Evolutionary conservation across 805 yeast species (phyloP).

Genomic region (Wickerhamomyces hampshirensis): DNA sequence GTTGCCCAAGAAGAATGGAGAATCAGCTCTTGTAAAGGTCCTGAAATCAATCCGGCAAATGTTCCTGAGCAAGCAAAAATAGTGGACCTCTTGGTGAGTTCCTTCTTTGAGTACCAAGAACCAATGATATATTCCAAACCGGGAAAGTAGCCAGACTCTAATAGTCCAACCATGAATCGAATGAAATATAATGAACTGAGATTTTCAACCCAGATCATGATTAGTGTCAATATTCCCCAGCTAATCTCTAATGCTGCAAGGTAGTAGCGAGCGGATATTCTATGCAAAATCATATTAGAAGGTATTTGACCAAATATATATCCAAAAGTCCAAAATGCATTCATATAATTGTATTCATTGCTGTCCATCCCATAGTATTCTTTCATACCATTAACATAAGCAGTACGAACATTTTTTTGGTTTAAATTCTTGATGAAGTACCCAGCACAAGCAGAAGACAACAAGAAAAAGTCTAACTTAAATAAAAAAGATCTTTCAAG

Average conservation of each 20-base stretch:
- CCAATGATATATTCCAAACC: slow-evolving; percentile 18
- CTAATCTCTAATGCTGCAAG: slow-evolving; percentile 37
- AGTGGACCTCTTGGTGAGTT: slow-evolving; percentile 28
- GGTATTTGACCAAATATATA: slow-evolving; percentile 46
- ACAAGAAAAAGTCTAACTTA: slow-evolving; percentile 6
- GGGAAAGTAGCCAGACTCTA: slow-evolving; percentile 40
- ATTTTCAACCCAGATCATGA: slow-evolving; percentile 5
- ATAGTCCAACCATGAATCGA: slow-evolving; percentile 34
- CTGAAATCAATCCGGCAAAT: slow-evolving; percentile 29
- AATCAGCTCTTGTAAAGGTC: slow-evolving; percentile 32
- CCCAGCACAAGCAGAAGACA: slow-evolving; percentile 6
- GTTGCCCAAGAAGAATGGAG: slow-evolving; percentile 19
- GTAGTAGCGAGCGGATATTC: slow-evolving; percentile 33
- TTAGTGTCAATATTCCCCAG: slow-evolving; percentile 36
- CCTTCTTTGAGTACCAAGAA: slow-evolving; percentile 28
- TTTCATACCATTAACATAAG: slow-evolving; percentile 26
- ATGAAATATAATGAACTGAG: slow-evolving; percentile 25
- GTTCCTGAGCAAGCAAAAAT: slow-evolving; percentile 27
- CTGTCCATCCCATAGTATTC: slow-evolving; percentile 35
- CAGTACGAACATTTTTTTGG: slow-evolving; percentile 23
- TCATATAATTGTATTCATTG: slow-evolving; percentile 39
- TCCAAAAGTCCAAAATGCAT: slow-evolving; percentile 42
- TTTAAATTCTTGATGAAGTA: slow-evolving; percentile 8
- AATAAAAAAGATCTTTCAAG: slow-evolving; percentile 3
- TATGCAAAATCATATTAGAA: slow-evolving; percentile 33